Evolutionary conservation across 345 rosid genomes (phyloP).

Genomic region (Euphorbia peplus): DNA sequence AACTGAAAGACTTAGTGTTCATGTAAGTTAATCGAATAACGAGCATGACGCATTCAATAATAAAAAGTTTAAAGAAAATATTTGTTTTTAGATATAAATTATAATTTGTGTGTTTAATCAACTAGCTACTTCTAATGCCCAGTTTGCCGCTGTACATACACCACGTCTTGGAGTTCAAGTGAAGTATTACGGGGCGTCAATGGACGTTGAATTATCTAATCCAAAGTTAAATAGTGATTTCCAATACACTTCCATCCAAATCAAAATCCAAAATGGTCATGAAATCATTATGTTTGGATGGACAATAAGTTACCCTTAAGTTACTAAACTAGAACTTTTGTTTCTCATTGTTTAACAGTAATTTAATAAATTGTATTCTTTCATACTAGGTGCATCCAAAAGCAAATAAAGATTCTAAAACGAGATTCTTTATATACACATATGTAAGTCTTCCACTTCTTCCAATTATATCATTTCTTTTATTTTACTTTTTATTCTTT

Average conservation of each 20-base stretch:
- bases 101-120: too few species aligned
- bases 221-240: not conserved
- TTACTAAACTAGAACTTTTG: too few species aligned
- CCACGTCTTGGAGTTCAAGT: not conserved
- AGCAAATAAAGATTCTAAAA: not conserved
- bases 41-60: too few species aligned
- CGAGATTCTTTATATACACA: not conserved
- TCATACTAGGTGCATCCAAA: not conserved
- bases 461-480: too few species aligned
- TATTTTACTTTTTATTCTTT: too few species aligned
- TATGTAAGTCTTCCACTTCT: not conserved
- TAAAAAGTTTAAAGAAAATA: too few species aligned
- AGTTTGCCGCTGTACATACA: not conserved
- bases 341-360: too few species aligned
- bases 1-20: too few species aligned
- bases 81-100: too few species aligned
- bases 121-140: too few species aligned
- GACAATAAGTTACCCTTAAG: not conserved
- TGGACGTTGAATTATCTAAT: not conserved
- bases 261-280: not conserved
- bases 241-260: not conserved
- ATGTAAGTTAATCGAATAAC: too few species aligned
- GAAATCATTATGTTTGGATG: not conserved
- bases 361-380: too few species aligned
- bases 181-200: slow-evolving; percentile 5